Percentiles rank a stretch among this genome's conserved stretches.
phyloP scores from a whole-genome alignment of 1,139 yeast species.

The Debaryomycetaceae sp. region DNA sequence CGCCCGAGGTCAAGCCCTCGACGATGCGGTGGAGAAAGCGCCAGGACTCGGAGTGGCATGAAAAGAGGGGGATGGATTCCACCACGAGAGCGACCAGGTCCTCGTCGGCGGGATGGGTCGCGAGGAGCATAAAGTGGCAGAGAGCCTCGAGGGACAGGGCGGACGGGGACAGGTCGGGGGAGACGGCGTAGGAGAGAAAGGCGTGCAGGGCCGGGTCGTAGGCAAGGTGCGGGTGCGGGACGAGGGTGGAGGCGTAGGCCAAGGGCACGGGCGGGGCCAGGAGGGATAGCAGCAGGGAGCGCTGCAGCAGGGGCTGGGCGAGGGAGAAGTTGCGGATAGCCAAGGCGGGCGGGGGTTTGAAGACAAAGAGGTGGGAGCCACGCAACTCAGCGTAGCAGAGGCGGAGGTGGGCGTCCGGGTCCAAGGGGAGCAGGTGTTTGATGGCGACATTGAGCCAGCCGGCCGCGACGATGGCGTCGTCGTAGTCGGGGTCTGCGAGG shows the following conservation, averaged over 20 bases:
- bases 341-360: conserved; percentile 40
- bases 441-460: conserved; percentile 35
- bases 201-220: conserved; percentile 36
- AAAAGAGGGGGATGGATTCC: conserved; percentile 53
- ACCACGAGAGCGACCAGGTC: conserved; percentile 35
- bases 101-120: conserved; percentile 14
- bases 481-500: conserved; percentile 26
- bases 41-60: conserved; percentile 45
- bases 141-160: conserved; percentile 49
- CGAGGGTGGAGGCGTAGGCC: conserved; percentile 20
- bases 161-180: conserved; percentile 5
- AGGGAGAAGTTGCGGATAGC: conserved; percentile 36
- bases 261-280: conserved; percentile 4
- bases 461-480: conserved; percentile 19
- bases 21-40: conserved; percentile 21
- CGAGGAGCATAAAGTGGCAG: conserved; percentile 61
- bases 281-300: conserved; percentile 1
- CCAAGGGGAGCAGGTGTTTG: conserved; percentile 20
- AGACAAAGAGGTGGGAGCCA: conserved; percentile 50
- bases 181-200: conserved; percentile 8
- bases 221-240: conserved; percentile 57
- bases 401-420: conserved; percentile 30
- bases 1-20: conserved; percentile 10
- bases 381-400: conserved; percentile 52
- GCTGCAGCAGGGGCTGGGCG: conserved; percentile 1